phyloP scores from a whole-genome alignment of 805 yeast genomes.

The Candida mattraensis region DNA sequence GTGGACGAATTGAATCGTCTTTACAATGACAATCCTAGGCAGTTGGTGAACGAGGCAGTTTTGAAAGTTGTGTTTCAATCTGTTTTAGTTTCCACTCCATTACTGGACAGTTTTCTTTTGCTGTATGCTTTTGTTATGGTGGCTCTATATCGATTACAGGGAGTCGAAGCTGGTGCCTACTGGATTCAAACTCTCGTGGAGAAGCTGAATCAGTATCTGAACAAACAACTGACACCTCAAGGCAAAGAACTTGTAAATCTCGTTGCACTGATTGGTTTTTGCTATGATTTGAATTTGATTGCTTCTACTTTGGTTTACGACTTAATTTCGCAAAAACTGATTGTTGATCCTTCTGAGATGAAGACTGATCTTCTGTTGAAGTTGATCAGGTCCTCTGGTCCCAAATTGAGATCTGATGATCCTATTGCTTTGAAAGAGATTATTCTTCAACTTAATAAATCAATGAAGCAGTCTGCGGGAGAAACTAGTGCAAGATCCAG shows the following conservation, averaged over 20 bases:
- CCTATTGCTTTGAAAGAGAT: constrained; percentile 83
- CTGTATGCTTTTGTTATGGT: constrained; percentile 76
- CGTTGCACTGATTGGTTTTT: constrained; percentile 69
- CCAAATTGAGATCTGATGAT: constrained; percentile 86
- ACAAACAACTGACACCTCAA: constrained; percentile 23
- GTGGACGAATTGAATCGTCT: constrained; percentile 65
- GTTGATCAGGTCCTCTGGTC: constrained; percentile 74
- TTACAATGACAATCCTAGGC: constrained; percentile 70
- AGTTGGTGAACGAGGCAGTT: constrained; percentile 70
- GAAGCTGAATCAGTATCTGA: constrained; percentile 48
- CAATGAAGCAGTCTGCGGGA: constrained; percentile 39
- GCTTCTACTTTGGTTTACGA: constrained; percentile 78
- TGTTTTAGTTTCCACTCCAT: constrained; percentile 58
- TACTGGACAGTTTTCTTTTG: constrained; percentile 76
- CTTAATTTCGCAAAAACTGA: constrained; percentile 47
- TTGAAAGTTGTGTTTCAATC: constrained; percentile 64
- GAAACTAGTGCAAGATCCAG: constrained; percentile 62
- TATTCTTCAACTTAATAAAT: constrained; percentile 54
- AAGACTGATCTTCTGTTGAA: constrained; percentile 78
- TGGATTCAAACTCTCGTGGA: constrained; percentile 82
- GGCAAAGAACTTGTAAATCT: constrained; percentile 50
- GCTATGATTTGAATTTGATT: constrained; percentile 75
- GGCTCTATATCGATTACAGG: constrained; percentile 74
- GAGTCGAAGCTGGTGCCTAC: constrained; percentile 87
- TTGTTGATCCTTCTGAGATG: constrained; percentile 53